Evolutionary conservation across 768 basidiomycete species (phyloP), one percentile per base, ranked within the genome.

Genomic region (Phanerodontia chrysosporium): DNA sequence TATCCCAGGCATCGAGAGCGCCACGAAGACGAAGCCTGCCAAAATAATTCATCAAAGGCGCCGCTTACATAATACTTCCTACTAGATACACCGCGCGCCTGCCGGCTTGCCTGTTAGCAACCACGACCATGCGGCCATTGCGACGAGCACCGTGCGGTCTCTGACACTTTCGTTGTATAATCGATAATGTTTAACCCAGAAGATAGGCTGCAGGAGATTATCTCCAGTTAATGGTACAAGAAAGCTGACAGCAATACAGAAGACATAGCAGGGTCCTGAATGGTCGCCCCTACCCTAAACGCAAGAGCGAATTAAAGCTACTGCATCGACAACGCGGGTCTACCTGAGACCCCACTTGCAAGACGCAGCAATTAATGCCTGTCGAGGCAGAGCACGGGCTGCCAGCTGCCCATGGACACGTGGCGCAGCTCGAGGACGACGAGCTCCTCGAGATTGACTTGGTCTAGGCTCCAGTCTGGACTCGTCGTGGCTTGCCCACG

Each of bases 301-400:
- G 8, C 32, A 14, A 35, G 14, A 14, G 14, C 7, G 39, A 42
- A 10, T 10, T 18, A 4, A 18, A 18, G 39, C 39, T 18, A 18
- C 9, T 9, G 39, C 39, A 8, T 8, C 39, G 18, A 42, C 39
- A 18, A 18, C 16, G 39, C 39, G 39, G 39, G 18, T 42, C 18
- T 18, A 10, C 9, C 39, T 42, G 39, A 13, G 13, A 35, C 7
- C 18, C 10, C 18, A 18, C 10, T 4, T 42, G 4, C 39, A 35
- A 13, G 32, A 35, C 6, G 32, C 39, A 4, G 6, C 39, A 9
- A 10, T 18, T 42, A 42, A 42, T 42, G 39, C 39, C 39, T 42
- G 39, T 51, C 51, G 32, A 27, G 53, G 25, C 36, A 39, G 24
- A 55, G 12, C n/a, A 55, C 53, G 22, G 53, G 53, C 53, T 55